A percentile compares a stretch with the other conserved stretches of the same genome.
Conservation (phyloP, 129 eudicot species). For the Kitagawia praeruptora region DNA sequence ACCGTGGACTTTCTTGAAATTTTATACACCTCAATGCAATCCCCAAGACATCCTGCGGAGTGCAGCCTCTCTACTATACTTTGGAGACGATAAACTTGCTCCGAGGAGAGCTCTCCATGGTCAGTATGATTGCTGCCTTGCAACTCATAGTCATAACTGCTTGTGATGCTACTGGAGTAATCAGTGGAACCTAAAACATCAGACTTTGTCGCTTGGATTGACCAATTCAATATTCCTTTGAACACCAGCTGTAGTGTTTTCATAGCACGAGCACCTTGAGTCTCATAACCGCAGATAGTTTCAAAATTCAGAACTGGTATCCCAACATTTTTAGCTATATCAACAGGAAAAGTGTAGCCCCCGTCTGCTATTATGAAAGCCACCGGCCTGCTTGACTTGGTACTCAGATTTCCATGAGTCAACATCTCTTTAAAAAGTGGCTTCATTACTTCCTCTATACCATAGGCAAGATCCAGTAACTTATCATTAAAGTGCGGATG, state of each 20-base stretch:
- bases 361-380: constrained; percentile 40
- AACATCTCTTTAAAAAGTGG: constrained; percentile 32
- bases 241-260: background rate
- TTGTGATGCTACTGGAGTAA: background rate
- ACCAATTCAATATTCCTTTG: background rate
- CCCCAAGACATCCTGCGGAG: background rate
- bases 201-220: background rate
- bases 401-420: constrained; percentile 20
- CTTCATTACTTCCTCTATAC: constrained; percentile 15
- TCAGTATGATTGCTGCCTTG: background rate
- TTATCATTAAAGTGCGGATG: constrained; percentile 30
- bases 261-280: background rate
- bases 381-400: constrained; percentile 20
- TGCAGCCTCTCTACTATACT: background rate
- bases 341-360: constrained; percentile 27
- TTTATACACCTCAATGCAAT: background rate
- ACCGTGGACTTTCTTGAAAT: background rate
- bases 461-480: constrained; percentile 14
- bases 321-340: constrained; percentile 32
- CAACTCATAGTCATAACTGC: background rate
- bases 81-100: background rate
- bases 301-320: constrained; percentile 38
- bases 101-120: background rate
- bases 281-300: constrained; percentile 5
- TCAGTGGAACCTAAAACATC: background rate